Evolutionary conservation across 306 rosid genomes (phyloP).

Genomic region (Cucumis cinereus): DNA sequence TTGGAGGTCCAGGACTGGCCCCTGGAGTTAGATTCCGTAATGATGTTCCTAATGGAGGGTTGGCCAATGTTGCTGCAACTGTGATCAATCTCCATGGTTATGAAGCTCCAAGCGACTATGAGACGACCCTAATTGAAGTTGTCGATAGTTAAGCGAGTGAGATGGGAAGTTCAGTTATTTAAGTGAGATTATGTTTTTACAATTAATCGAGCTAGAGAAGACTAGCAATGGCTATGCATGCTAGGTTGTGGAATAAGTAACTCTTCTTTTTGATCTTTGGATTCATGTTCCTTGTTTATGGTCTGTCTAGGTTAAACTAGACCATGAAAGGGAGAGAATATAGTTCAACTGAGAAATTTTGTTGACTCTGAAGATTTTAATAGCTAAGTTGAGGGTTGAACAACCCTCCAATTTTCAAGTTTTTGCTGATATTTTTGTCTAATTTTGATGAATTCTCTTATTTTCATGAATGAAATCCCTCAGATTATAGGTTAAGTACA

Average conservation of each 20-base stretch:
- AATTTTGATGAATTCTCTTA: not conserved
- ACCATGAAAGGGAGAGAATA: not conserved
- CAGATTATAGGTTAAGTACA: too few species aligned
- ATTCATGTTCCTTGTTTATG: not conserved
- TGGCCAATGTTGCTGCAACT: conserved; percentile 93
- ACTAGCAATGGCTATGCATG: conserved; percentile 2
- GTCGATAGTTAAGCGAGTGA: conserved; percentile 23
- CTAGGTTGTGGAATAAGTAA: not conserved
- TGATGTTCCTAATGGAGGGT: conserved; percentile 69
- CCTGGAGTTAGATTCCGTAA: conserved; percentile 60
- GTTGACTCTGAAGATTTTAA: not conserved
- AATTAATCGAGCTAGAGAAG: not conserved
- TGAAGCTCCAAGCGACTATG: conserved; percentile 90
- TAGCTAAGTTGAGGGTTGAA: not conserved
- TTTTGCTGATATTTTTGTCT: not conserved
- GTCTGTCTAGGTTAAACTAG: not conserved
- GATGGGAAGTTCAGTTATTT: not conserved
- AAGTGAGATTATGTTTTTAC: not conserved
- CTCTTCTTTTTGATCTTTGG: not conserved
- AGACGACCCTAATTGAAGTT: conserved; percentile 70
- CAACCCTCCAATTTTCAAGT: not conserved
- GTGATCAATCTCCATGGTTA: conserved; percentile 93
- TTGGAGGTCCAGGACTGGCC: conserved; percentile 87
- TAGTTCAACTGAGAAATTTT: not conserved
- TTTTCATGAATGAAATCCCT: not conserved